Conservation (phyloP, 1,284 basidiomycete genomes). For the Trichosporon sp. region DNA sequence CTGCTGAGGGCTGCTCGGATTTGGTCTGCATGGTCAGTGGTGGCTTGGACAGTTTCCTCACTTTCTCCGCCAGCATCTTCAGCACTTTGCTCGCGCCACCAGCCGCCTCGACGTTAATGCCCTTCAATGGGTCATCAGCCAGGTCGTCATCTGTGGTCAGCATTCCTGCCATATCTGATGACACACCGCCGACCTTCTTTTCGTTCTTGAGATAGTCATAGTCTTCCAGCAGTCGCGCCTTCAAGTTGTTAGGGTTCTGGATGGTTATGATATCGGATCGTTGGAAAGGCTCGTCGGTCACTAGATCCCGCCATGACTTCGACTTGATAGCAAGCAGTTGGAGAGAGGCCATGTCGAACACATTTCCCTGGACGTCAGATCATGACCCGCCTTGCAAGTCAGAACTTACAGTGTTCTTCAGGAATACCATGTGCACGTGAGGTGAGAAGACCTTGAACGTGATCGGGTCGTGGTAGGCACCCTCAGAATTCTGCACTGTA, state of each 20-base stretch:
- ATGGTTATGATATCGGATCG: slow-evolving; percentile 88
- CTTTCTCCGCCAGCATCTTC: slow-evolving; percentile 50
- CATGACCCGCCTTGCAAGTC: neutral
- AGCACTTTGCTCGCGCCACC: slow-evolving; percentile 50
- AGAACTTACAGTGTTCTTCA: slow-evolving; percentile 62
- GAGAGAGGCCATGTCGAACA: slow-evolving; percentile 53
- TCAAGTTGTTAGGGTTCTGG: slow-evolving; percentile 55
- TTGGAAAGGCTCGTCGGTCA: slow-evolving; percentile 79
- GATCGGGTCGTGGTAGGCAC: slow-evolving; percentile 82
- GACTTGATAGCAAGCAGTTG: slow-evolving; percentile 65
- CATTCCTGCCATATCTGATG: neutral
- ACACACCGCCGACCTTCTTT: slow-evolving; percentile 44
- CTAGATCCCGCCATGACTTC: slow-evolving; percentile 67
- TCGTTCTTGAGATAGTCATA: slow-evolving; percentile 51
- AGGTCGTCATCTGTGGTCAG: slow-evolving; percentile 35
- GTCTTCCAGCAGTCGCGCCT: slow-evolving; percentile 45
- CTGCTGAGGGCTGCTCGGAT: slow-evolving; percentile 25
- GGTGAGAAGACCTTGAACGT: slow-evolving; percentile 89
- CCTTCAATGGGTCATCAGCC: slow-evolving; percentile 43
- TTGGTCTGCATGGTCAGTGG: slow-evolving; percentile 23
- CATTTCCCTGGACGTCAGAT: slow-evolving; percentile 43
- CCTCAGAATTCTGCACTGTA: slow-evolving; percentile 54
- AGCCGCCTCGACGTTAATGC: slow-evolving; percentile 51
- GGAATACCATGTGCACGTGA: slow-evolving; percentile 84
- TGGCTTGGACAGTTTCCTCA: slow-evolving; percentile 14